Evolutionary conservation across 164 flowering plant genomes (phyloP), one percentile per base, ranked within the genome.

Genomic region (Chimonanthus salicifolius): DNA sequence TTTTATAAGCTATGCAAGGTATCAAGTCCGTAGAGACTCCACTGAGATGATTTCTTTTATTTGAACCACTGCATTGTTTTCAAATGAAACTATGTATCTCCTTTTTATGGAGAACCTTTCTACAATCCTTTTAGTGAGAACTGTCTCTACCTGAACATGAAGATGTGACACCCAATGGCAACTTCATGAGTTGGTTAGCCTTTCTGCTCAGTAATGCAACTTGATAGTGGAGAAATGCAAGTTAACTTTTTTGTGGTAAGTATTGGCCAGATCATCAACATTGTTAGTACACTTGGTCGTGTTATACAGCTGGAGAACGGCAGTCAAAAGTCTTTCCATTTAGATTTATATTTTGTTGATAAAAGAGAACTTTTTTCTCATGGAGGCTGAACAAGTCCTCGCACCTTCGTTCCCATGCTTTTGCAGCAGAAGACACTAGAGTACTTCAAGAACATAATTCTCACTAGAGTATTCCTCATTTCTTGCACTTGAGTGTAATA

Each of bases 1-100:
- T 87, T 96, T 69, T 96, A 89, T 87, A 89, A 87, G 77, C 97
- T 96, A 45, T 88, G 87, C 75, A 87, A 90, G 99, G 98, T 94
- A 88, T 58, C 13, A 60, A 50, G 4, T 18, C 13, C 47, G 0
- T 21, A 50, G 20, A 15, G n/a, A 43, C 2, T 54, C 60, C n/a
- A 54, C 60, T 16, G 15, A 54, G 15, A 10, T 54, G n/a, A 13
- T 16, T 54, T 5, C 15, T 54, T 54, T 54, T 16, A 3, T 54
- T 54, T 10, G 15, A 54, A 54, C 10, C 9, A 4, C 60, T 54
- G 16, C 11, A 54, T 54, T 16, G 15, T 5, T 15, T 51, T 9
- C 13, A 51, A 51, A 2, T 51, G 58, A 10, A 7, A 51, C 58
- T 51, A 51, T 51, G 58, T 51, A 51, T 15, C 58, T 15, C 58